Percentiles rank a stretch among this genome's conserved stretches.
Conservation (phyloP, 129 eudicot genomes). For the Solidago caesia region DNA sequence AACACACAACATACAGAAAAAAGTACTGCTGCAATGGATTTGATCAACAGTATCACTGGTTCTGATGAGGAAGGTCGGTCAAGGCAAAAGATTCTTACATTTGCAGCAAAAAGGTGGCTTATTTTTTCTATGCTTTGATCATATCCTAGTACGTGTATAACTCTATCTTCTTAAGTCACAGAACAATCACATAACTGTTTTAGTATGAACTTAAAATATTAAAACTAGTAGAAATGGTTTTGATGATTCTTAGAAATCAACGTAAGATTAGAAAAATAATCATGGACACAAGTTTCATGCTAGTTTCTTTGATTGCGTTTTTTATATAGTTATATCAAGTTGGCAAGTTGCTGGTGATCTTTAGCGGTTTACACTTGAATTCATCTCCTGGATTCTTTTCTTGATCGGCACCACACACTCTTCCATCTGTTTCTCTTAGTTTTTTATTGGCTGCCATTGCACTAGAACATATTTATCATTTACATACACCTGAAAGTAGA, state of each 20-base stretch:
- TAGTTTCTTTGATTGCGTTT: neutral
- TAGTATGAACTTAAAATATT: conserved; percentile 9
- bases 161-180: conserved; percentile 14
- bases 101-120: conserved; percentile 80
- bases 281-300: neutral
- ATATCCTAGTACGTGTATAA: neutral
- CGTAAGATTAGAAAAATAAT: neutral
- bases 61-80: conserved; percentile 93
- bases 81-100: conserved; percentile 87
- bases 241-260: neutral
- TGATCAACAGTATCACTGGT: conserved; percentile 77
- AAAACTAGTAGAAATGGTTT: neutral
- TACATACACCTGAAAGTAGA: neutral
- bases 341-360: neutral
- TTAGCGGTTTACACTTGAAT: neutral
- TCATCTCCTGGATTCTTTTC: neutral
- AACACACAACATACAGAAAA: conserved; percentile 45
- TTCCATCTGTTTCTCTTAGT: neutral
- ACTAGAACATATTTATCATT: neutral
- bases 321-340: neutral
- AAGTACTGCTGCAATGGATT: conserved; percentile 86
- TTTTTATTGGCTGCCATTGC: neutral
- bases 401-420: neutral
- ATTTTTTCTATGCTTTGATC: conserved; percentile 5
- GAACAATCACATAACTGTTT: neutral